phyloP scores from a whole-genome alignment of 169 alveolate species.

The Cryptosporidium felis region DNA sequence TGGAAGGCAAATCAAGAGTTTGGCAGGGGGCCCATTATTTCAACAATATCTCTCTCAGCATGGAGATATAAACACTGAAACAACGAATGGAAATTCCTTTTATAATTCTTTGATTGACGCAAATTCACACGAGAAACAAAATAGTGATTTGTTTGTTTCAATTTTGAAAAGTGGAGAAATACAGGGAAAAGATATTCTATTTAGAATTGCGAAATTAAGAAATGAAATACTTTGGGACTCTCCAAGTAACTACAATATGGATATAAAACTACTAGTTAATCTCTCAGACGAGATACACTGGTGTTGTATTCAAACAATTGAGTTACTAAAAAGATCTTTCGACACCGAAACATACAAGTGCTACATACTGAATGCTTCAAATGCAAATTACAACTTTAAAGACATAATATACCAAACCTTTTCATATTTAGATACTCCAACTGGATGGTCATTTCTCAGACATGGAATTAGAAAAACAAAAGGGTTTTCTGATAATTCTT shows the following conservation, averaged over 20 bases:
- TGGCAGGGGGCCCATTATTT: slow-evolving; percentile 62
- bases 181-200: slow-evolving; percentile 16
- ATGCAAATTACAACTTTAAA: background rate
- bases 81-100: background rate
- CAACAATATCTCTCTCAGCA: slow-evolving; percentile 10
- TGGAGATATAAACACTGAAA: background rate
- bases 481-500: background rate
- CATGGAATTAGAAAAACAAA: slow-evolving; percentile 1
- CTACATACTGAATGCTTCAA: background rate
- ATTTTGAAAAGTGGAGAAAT: slow-evolving; percentile 12
- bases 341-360: slow-evolving; percentile 13
- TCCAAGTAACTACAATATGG: slow-evolving; percentile 10
- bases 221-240: slow-evolving; percentile 52
- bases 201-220: slow-evolving; percentile 35
- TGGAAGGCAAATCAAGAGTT: slow-evolving; percentile 10
- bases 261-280: slow-evolving; percentile 23
- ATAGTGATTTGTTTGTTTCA: background rate
- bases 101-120: slow-evolving; percentile 6
- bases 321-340: slow-evolving; percentile 50
- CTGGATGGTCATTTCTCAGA: slow-evolving; percentile 56
- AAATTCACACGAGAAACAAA: slow-evolving; percentile 5
- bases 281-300: slow-evolving; percentile 56
- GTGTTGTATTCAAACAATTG: slow-evolving; percentile 68
- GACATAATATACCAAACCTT: slow-evolving; percentile 24
- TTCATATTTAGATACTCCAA: slow-evolving; percentile 55